Evolutionary conservation across 2,329 filamentous ascomycete genomes (phyloP), one percentile per base, ranked within the genome.

Genomic region (Stemphylium vesicarium): DNA sequence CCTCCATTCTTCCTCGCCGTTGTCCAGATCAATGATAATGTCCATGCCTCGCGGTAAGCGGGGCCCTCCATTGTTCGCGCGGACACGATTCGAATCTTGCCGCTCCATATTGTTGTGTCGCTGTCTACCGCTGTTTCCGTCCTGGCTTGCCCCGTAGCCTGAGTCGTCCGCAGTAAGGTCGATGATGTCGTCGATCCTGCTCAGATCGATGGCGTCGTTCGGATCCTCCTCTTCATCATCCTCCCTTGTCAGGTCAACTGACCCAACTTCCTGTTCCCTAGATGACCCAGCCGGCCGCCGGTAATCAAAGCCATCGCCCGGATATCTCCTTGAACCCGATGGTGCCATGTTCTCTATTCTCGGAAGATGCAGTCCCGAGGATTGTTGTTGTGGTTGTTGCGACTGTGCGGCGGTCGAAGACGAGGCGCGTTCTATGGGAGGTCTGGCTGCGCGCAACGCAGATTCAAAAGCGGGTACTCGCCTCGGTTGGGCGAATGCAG

Each of bases 301-400:
- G 57, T 78, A 82, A 59, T 86, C 84, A 39, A 79, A 74, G 4
- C 84, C 83, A 73, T 85, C 82, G n/a, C 83, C 80, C 12, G 76
- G 68, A 59, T 72, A 82, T 57, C 78, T 74, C 55, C 60, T 62
- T 40, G 70, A 69, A 22, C 65, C 58, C 31, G 64, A 37, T 16
- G 69, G 50, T 6, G 74, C 69, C 62, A 74, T 75, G 58, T 70
- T 57, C 20, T 42, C 50, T 8, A 55, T 13, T 3, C 44, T 58
- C 10, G 69, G 64, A 9, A 66, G 64, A 50, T 66, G 66, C 26
- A 67, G 56, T 15, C 63, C 58, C 12, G 36, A 35, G 6, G 47
- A 36, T 24, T 32, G 29, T 38, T 18, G 13, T 16, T 26, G 29
- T 38, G n/a, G 13, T 16, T 26, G 20, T 20, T 20, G 46, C 24